Evolutionary conservation across 768 basidiomycete species (phyloP).

Genomic region (Boletus pseudo-olivaceus): DNA sequence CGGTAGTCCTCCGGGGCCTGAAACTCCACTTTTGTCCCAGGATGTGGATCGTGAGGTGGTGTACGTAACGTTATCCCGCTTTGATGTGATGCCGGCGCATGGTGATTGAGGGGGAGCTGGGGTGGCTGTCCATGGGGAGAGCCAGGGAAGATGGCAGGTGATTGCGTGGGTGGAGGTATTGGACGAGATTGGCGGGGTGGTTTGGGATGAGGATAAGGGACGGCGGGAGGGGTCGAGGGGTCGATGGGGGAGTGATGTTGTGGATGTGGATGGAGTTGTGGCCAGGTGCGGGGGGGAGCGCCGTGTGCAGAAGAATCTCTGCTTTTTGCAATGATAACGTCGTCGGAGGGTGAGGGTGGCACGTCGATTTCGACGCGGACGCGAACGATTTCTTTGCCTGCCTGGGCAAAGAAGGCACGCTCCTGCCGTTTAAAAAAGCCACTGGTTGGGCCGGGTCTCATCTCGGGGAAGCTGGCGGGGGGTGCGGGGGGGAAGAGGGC

Average conservation of each 20-base stretch:
- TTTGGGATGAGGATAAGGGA: conserved; percentile 33
- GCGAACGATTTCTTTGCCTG: conserved; percentile 73
- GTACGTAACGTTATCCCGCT: conserved; percentile 37
- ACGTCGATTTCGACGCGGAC: conserved; percentile 70
- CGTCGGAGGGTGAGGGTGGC: conserved; percentile 20
- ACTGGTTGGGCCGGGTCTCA: conserved; percentile 63
- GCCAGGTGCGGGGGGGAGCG: conserved; percentile 31
- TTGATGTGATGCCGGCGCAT: conserved; percentile 24
- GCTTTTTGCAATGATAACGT: conserved; percentile 27
- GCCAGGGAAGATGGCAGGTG: conserved; percentile 27
- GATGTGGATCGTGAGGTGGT: conserved; percentile 43
- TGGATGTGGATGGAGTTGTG: conserved; percentile 30
- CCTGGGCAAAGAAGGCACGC: conserved; percentile 76
- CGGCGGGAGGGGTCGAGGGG: conserved; percentile 22
- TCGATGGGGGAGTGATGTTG: conserved; percentile 30
- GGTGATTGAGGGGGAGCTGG: conserved; percentile 35
- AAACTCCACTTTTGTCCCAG: conserved; percentile 30
- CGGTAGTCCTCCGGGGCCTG: conserved; percentile 45
- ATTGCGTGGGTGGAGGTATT: conserved; percentile 23
- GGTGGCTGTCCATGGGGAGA: conserved; percentile 32
- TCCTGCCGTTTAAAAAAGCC: conserved; percentile 74
- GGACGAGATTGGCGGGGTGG: conserved; percentile 28
- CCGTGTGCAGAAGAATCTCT: conserved; percentile 22
- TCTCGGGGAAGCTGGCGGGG: conserved; percentile 52
- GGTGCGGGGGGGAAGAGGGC: conserved; percentile 74